phyloP scores from a whole-genome alignment of 2,329 filamentous ascomycete species.

The Cytospora paraplurivora region DNA sequence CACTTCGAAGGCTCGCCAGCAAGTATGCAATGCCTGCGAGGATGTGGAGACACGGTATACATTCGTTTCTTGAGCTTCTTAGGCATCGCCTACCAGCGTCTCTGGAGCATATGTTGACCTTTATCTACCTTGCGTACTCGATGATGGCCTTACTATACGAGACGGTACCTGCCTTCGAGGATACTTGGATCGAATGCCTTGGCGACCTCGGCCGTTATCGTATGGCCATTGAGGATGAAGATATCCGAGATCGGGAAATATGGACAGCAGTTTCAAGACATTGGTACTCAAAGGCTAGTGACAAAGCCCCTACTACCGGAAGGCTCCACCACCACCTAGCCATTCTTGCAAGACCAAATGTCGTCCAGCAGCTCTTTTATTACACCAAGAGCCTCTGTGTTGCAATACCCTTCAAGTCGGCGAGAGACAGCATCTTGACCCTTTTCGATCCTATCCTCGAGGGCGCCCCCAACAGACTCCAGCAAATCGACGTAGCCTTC shows the following conservation, averaged over 20 bases:
- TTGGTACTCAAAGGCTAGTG: conserved; percentile 84
- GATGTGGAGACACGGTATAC: conserved; percentile 94
- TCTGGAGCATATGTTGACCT: conserved; percentile 86
- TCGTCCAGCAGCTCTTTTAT: conserved; percentile 70
- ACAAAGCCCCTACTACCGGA: conserved; percentile 73
- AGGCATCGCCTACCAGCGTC: conserved; percentile 73
- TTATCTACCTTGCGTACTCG: conserved; percentile 85
- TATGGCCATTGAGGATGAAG: conserved; percentile 89
- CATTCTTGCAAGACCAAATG: conserved; percentile 71
- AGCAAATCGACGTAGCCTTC: conserved; percentile 59
- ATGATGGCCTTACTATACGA: conserved; percentile 89
- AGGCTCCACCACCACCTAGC: conserved; percentile 87
- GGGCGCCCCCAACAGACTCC: conserved; percentile 35
- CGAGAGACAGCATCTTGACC: conserved; percentile 50
- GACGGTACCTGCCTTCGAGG: conserved; percentile 77
- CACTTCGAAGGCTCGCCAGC: conserved; percentile 67
- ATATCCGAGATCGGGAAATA: conserved; percentile 71
- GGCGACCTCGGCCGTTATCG: conserved; percentile 80
- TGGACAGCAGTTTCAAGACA: conserved; percentile 80
- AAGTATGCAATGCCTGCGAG: conserved; percentile 91
- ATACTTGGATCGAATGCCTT: conserved; percentile 92
- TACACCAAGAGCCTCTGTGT: conserved; percentile 73
- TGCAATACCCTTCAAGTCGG: conserved; percentile 65
- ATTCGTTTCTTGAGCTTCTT: conserved; percentile 77
- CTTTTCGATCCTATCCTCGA: conserved; percentile 57